Conservation (phyloP, 257 asterid genomes). For the Solanum paucissectum region DNA sequence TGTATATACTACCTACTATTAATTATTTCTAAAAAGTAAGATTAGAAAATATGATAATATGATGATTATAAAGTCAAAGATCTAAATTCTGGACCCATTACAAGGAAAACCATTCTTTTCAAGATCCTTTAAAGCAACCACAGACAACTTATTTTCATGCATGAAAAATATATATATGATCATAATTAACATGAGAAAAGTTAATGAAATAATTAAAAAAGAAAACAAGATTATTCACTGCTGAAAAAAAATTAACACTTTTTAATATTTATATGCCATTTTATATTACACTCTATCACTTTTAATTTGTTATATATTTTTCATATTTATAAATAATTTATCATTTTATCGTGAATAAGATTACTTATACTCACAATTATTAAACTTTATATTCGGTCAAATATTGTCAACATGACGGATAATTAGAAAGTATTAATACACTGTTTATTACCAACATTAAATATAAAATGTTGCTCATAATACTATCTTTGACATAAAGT, state of each 20-base stretch:
- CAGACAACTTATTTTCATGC: not conserved
- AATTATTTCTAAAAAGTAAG: not conserved
- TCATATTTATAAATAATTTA: too few species aligned
- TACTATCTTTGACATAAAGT: not conserved
- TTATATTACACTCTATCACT: not conserved
- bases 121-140: not conserved
- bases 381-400: too few species aligned
- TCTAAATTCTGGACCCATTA: not conserved
- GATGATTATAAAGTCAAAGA: not conserved
- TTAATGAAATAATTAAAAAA: not conserved
- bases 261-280: not conserved
- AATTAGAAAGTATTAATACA: not conserved
- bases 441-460: not conserved
- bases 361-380: not conserved
- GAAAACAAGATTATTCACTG: not conserved
- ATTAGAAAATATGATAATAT: not conserved
- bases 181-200: not conserved
- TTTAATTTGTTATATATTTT: not conserved
- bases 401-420: too few species aligned
- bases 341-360: not conserved
- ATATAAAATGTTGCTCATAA: not conserved
- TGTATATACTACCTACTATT: not conserved
- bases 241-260: not conserved
- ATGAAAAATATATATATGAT: not conserved
- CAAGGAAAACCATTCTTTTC: not conserved